Evolutionary conservation across 257 asterid genomes (phyloP).

Genomic region (Mentha longifolia): DNA sequence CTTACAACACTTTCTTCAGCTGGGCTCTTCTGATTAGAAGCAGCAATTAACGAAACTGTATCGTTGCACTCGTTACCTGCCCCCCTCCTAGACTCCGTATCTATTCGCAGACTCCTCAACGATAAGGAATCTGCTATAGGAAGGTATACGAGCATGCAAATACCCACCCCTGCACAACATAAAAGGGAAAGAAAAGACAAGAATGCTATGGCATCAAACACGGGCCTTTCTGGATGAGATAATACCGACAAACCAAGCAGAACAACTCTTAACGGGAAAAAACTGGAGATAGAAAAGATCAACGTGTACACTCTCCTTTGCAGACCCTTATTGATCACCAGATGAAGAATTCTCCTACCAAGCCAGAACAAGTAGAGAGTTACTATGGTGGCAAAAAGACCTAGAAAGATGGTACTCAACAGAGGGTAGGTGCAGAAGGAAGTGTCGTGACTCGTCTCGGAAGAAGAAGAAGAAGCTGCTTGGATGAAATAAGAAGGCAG

Average conservation of each 20-base stretch:
- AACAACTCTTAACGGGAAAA: constrained; percentile 72
- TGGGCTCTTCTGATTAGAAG: constrained; percentile 55
- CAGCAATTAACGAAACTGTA: constrained; percentile 59
- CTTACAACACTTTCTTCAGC: constrained; percentile 41
- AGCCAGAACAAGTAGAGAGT: constrained; percentile 73
- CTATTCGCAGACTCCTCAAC: constrained; percentile 65
- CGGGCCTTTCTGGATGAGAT: constrained; percentile 49
- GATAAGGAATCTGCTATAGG: constrained; percentile 87
- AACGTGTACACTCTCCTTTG: constrained; percentile 86
- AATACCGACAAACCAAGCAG: constrained; percentile 81
- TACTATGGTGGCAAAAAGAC: constrained; percentile 71
- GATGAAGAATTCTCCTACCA: constrained; percentile 74
- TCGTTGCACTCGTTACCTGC: constrained; percentile 57
- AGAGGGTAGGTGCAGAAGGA: constrained; percentile 85
- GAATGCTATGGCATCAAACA: constrained; percentile 66
- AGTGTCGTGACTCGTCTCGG: constrained; percentile 38
- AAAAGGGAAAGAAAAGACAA: constrained; percentile 86
- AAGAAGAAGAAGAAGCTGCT: constrained; percentile 36
- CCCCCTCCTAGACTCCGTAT: constrained; percentile 62
- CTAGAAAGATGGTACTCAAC: constrained; percentile 72
- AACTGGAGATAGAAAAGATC: constrained; percentile 59
- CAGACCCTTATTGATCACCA: constrained; percentile 90
- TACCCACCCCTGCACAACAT: constrained; percentile 77
- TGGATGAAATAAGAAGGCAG: constrained; percentile 74
- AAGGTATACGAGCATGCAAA: constrained; percentile 79